Percentiles rank a stretch among this genome's conserved stretches.
Evolutionary conservation across 2,329 filamentous ascomycete genomes (phyloP).

Genomic region (Talaromyces sp.): DNA sequence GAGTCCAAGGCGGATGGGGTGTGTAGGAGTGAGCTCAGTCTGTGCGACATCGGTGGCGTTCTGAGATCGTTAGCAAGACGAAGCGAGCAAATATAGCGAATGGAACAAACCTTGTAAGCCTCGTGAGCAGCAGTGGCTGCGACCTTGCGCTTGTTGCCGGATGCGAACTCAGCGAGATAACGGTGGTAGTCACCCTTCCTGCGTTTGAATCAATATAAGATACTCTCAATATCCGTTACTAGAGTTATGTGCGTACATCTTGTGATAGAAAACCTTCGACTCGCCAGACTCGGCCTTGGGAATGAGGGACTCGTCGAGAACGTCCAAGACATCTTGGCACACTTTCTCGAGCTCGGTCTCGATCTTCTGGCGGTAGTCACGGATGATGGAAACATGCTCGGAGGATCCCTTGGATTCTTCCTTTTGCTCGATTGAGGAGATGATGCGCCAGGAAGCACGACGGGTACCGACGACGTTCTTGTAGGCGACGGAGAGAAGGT

Average conservation of each 20-base stretch:
- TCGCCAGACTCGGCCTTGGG: constrained; percentile 91
- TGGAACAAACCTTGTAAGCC: constrained; percentile 82
- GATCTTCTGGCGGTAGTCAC: constrained; percentile 98
- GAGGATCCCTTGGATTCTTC: constrained; percentile 99
- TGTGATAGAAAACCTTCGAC: constrained; percentile 99
- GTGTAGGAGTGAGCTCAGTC: constrained; percentile 93
- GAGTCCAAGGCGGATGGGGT: constrained; percentile 95
- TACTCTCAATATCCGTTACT: background rate
- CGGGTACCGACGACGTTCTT: constrained; percentile 98
- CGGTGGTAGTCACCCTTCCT: constrained; percentile 99
- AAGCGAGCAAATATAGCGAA: constrained; percentile 16
- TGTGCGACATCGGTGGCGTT: constrained; percentile 97
- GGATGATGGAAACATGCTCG: constrained; percentile 83
- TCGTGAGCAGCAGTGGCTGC: constrained; percentile 92
- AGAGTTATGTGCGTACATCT: constrained; percentile 68
- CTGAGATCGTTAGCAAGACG: constrained; percentile 44
- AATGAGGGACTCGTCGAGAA: constrained; percentile 90
- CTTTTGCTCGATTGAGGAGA: constrained; percentile 98
- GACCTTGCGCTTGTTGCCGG: constrained; percentile 90
- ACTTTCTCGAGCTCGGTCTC: constrained; percentile 95
- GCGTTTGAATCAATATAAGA: constrained; percentile 24
- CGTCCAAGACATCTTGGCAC: constrained; percentile 94
- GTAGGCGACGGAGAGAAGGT: constrained; percentile 95
- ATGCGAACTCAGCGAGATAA: constrained; percentile 94
- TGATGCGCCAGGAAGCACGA: constrained; percentile 97